phyloP scores from a whole-genome alignment of 805 yeast genomes.

The Wickerhamiella vanderwaltii region DNA sequence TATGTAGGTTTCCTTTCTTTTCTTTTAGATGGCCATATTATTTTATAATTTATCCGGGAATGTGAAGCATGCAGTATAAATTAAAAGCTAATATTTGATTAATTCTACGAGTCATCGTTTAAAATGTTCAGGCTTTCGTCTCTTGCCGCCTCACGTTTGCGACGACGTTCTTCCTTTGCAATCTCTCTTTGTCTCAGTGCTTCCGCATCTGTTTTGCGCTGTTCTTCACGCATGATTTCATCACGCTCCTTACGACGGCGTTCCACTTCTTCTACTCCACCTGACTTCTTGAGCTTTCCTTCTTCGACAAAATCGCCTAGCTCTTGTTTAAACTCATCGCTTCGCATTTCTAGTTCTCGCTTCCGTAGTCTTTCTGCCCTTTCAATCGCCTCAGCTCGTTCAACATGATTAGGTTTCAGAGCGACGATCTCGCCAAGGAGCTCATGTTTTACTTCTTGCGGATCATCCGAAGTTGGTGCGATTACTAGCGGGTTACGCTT shows the following conservation, averaged over 20 bases:
- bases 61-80: no score
- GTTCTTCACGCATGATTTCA: slow-evolving; percentile 54
- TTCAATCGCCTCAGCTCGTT: slow-evolving; percentile 76
- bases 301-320: slow-evolving; percentile 75
- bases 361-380: slow-evolving; percentile 73
- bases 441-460: slow-evolving; percentile 38
- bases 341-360: slow-evolving; percentile 48
- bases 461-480: slow-evolving; percentile 23
- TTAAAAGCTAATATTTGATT: no score
- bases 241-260: slow-evolving; percentile 44
- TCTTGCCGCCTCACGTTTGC: slow-evolving; percentile 2
- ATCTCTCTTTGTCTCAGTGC: slow-evolving; percentile 18
- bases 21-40: no score
- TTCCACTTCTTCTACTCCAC: slow-evolving; percentile 84
- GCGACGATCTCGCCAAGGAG: slow-evolving; percentile 68
- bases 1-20: no score
- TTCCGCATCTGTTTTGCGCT: slow-evolving; percentile 22
- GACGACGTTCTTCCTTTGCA: slow-evolving; percentile 17
- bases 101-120: no score
- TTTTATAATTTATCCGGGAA: no score
- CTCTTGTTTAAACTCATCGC: slow-evolving; percentile 71
- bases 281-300: slow-evolving; percentile 61
- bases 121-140: no score
- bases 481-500: slow-evolving; percentile 34
- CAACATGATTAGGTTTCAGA: slow-evolving; percentile 70